Evolutionary conservation across 164 flowering plant species (phyloP), one percentile per base, ranked within the genome.

Genomic region (Stephania japonica): DNA sequence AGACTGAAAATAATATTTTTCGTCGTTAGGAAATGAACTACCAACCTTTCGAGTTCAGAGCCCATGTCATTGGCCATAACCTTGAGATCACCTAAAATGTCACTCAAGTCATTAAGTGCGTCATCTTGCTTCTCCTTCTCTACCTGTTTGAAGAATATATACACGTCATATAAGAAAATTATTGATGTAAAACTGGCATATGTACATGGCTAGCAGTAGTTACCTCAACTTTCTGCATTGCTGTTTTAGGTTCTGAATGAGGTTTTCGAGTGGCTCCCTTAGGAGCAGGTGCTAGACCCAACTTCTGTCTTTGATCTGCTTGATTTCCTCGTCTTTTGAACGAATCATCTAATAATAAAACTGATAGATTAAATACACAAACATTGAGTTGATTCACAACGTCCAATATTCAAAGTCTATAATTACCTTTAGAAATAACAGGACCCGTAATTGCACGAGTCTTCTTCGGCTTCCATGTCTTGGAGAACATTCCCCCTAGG

Each of bases 401-500:
- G 50, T 44, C 42, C 63, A 50, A 25, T 38, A 43, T 64, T 24
- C 56, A 68, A 12, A 42, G 26, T 62, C 11, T 24, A 4, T 16
- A 44, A 67, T 50, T 66, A 90, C 97, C 93, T 81, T 83, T 70
- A 6, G 83, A 80, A 41, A 78, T 80, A 21, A 77, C n/a, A 72
- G 99, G 98, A 69, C 99, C 99, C 2, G 74, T 67, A 47, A 95
- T 89, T 66, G 86, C 74, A 53, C 80, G 81, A 68, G 80, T 81
- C 88, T 89, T 94, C 85, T 90, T 92, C 49, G 99, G 96, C 84
- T 87, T 93, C 99, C 99, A 94, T 12, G 97, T 83, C 80, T 74
- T 95, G 1, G 98, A 91, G 76, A 95, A 91, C 72, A 93, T 83
- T 42, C 99, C 98, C 4, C 98, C 98, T 67, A 95, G 94, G 78